These are phyloP conservation scores for Ophiostoma sp. DNA, from an alignment of 2,329 filamentous ascomycete genomes.

Conservation along the genomic window DNA sequence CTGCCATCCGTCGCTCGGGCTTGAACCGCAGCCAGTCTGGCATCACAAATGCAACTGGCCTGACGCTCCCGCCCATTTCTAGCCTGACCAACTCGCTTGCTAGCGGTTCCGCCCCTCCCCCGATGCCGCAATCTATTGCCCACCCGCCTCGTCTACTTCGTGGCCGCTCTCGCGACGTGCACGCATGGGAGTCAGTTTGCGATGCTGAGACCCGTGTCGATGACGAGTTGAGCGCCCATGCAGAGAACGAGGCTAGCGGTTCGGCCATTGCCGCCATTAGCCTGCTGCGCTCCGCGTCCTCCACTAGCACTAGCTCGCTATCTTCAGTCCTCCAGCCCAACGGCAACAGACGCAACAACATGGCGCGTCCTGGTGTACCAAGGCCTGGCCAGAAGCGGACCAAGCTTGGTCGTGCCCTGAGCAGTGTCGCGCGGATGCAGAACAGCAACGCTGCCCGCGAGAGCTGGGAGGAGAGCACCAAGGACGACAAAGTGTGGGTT, in stretches of 20 bases:
- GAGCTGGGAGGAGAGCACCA: background rate
- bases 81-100: conserved; percentile 42
- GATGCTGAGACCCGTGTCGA: conserved; percentile 65
- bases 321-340: conserved; percentile 46
- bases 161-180: conserved; percentile 77
- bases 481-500: conserved; percentile 28
- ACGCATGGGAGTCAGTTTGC: conserved; percentile 87
- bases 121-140: conserved; percentile 24
- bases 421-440: conserved; percentile 59
- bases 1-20: conserved; percentile 45
- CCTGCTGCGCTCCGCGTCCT: conserved; percentile 65
- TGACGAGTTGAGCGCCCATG: conserved; percentile 71
- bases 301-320: conserved; percentile 39
- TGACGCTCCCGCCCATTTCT: conserved; percentile 54
- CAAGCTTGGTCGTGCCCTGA: conserved; percentile 55
- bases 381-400: conserved; percentile 51
- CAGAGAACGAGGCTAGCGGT: conserved; percentile 72
- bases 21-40: conserved; percentile 69
- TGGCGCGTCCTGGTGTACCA: conserved; percentile 30
- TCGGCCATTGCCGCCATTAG: conserved; percentile 78
- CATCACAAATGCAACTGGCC: conserved; percentile 44
- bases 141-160: conserved; percentile 49
- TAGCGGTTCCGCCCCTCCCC: conserved; percentile 16
- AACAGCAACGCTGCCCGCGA: background rate
- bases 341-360: conserved; percentile 60